Percentiles rank a stretch among this genome's conserved stretches.
These are phyloP conservation scores for Suhomyces guaymorum DNA, from an alignment of 1,139 yeast species.

Conservation along the genomic window DNA sequence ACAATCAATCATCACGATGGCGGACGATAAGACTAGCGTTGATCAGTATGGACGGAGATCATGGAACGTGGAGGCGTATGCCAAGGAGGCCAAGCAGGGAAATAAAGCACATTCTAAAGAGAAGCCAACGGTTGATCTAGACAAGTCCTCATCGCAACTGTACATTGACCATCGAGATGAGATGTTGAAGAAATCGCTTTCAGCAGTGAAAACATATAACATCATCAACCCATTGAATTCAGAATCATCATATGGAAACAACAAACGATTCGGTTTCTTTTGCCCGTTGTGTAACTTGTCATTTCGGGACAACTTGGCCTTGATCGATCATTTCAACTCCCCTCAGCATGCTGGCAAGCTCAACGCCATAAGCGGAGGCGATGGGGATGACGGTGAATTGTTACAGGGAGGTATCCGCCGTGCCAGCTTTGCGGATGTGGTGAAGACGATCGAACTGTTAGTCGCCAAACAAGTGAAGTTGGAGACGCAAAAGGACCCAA, in stretches of 20 bases:
- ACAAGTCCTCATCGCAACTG: slow-evolving; percentile 27
- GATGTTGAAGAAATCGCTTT: slow-evolving; percentile 33
- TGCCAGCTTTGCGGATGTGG: slow-evolving; percentile 35
- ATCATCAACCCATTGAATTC: slow-evolving; percentile 30
- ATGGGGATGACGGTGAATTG: slow-evolving; percentile 32
- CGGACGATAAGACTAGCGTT: slow-evolving; percentile 19
- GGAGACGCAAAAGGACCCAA: slow-evolving; percentile 10
- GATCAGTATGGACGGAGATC: slow-evolving; percentile 64
- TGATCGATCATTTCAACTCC: slow-evolving; percentile 80
- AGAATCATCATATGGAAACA: slow-evolving; percentile 25
- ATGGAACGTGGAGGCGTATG: slow-evolving; percentile 72
- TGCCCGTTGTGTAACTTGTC: slow-evolving; percentile 81
- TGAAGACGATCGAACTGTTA: slow-evolving; percentile 34
- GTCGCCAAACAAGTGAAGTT: slow-evolving; percentile 27
- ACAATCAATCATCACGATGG: slow-evolving; percentile 2
- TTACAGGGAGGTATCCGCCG: slow-evolving; percentile 36
- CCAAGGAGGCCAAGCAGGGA: slow-evolving; percentile 42
- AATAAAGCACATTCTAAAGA: slow-evolving; percentile 11
- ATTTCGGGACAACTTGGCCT: slow-evolving; percentile 77
- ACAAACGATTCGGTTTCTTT: slow-evolving; percentile 77
- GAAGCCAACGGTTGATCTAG: slow-evolving; percentile 3
- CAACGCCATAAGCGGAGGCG: slow-evolving; percentile 18
- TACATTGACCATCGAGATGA: slow-evolving; percentile 34
- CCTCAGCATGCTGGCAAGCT: slow-evolving; percentile 50
- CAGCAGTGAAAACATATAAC: slow-evolving; percentile 38